Evolutionary conservation across 2,329 filamentous ascomycete species (phyloP), one percentile per base, ranked within the genome.

Genomic region (Sporothrix curviconia): DNA sequence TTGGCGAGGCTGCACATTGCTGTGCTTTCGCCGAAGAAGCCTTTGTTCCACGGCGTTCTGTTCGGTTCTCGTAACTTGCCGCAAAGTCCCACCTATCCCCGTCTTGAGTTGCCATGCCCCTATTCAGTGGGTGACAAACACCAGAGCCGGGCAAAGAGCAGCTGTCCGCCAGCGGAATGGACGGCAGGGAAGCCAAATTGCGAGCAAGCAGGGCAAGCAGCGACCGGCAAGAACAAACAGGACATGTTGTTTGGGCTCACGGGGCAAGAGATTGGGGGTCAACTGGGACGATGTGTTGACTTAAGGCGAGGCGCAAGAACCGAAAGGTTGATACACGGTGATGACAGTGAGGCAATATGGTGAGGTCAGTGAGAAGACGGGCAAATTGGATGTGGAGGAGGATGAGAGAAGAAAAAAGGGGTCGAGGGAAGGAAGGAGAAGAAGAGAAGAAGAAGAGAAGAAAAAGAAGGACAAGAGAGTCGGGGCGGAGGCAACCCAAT

Each of bases 401-500:
- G 28, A 11, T 11, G 28, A 32, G 28, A 32, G 6, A 32, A 32
- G 28, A 5, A 32, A 32, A 32, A 5, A 32, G 28, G 28, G 28
- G 28, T 5, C 28, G 11, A 28, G 22, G 11, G 47, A 36, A 34
- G 24, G 44, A 50, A 25, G 25, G 32, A 51, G 32, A 44, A n/a
- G 5, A 24, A 22, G 37, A 42, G 15, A 19, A 51, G 42, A 22
- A 17, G 17, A 28, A 14, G 15, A 37, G 17, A 32, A 25, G 25
- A 17, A 24, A 9, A 46, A 25, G 11, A 51, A 49, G 28, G n/a
- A 54, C n/a, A 32, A 34, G 17, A 22, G 34, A 15, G n/a, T 30
- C 30, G 37, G 36, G 34, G 42, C 53, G 47, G 54, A 53, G 40
- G 37, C 42, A 37, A 40, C 46, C 47, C 58, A 49, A 49, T 54